These are phyloP conservation scores for Plenodomus biglobosus DNA, from an alignment of 2,329 filamentous ascomycete genomes.

Conservation along the genomic window DNA sequence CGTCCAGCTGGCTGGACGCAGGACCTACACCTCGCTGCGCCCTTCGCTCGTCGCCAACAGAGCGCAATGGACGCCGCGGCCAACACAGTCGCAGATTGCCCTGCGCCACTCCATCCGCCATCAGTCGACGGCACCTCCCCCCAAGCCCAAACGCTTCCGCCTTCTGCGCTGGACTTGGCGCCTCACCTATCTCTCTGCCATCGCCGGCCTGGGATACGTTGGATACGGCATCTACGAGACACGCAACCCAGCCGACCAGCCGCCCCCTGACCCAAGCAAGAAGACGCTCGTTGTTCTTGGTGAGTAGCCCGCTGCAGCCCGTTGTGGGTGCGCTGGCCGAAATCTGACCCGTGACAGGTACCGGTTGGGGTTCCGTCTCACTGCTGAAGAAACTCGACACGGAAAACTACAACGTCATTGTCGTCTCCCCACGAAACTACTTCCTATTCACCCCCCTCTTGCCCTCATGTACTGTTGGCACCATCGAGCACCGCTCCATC, in stretches of 20 bases:
- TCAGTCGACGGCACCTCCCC: constrained; percentile 37
- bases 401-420: constrained; percentile 97
- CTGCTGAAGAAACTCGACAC: constrained; percentile 98
- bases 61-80: constrained; percentile 39
- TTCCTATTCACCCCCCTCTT: constrained; percentile 98
- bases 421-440: constrained; percentile 98
- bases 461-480: constrained; percentile 94
- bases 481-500: constrained; percentile 98
- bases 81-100: constrained; percentile 37
- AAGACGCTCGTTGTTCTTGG: constrained; percentile 96
- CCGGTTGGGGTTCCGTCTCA: constrained; percentile 94
- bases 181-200: constrained; percentile 71
- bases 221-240: constrained; percentile 81
- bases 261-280: constrained; percentile 78
- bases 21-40: constrained; percentile 39
- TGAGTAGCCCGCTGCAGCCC: constrained; percentile 48
- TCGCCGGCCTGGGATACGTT: constrained; percentile 70
- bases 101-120: constrained; percentile 42
- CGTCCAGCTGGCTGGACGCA: constrained; percentile 39
- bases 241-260: constrained; percentile 79
- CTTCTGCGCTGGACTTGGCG: constrained; percentile 82
- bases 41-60: constrained; percentile 39
- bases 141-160: constrained; percentile 57
- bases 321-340: background rate
- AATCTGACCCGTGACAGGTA: constrained; percentile 61